Evolutionary conservation across 1,284 basidiomycete genomes (phyloP).

Genomic region (Ustilago xerochloae): DNA sequence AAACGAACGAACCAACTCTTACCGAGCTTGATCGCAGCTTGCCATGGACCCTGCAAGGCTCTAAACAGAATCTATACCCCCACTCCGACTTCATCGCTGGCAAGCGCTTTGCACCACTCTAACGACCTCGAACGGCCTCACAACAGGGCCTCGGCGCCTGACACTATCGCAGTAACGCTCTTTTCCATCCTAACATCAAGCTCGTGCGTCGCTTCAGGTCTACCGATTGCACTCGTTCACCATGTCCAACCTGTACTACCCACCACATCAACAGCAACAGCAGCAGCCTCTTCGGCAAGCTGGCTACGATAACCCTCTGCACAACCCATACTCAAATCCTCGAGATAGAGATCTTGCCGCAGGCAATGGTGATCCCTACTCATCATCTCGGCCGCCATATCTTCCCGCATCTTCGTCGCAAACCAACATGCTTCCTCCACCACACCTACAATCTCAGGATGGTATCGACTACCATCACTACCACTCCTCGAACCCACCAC

Average conservation of each 20-base stretch:
- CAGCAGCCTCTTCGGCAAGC: constrained; percentile 18
- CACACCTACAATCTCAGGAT: constrained; percentile 2
- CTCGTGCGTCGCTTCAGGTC: too few relatives aligned
- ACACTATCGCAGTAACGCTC: too few relatives aligned
- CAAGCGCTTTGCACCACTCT: background rate
- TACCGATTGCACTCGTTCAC: too few relatives aligned
- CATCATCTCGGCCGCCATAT: background rate
- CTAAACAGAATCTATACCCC: background rate
- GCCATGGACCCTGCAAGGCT: background rate
- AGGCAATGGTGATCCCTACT: constrained; percentile 2
- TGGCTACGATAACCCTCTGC: constrained; percentile 24
- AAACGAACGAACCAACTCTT: background rate
- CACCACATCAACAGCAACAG: constrained; percentile 23
- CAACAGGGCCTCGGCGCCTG: background rate
- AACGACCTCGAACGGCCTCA: background rate
- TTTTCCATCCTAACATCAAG: too few relatives aligned
- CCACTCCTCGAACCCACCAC: constrained; percentile 5
- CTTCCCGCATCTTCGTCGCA: constrained; percentile 9
- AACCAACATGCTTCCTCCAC: constrained; percentile 8
- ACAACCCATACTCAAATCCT: constrained; percentile 3
- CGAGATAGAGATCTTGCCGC: too few relatives aligned
- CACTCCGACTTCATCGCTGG: background rate
- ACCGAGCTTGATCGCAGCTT: background rate
- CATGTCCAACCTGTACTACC: constrained; percentile 48
- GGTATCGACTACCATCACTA: constrained; percentile 31